Percentiles rank a stretch among this genome's conserved stretches.
phyloP scores from a whole-genome alignment of 768 basidiomycete species.

The Rhodosporidiobolus odoratus region DNA sequence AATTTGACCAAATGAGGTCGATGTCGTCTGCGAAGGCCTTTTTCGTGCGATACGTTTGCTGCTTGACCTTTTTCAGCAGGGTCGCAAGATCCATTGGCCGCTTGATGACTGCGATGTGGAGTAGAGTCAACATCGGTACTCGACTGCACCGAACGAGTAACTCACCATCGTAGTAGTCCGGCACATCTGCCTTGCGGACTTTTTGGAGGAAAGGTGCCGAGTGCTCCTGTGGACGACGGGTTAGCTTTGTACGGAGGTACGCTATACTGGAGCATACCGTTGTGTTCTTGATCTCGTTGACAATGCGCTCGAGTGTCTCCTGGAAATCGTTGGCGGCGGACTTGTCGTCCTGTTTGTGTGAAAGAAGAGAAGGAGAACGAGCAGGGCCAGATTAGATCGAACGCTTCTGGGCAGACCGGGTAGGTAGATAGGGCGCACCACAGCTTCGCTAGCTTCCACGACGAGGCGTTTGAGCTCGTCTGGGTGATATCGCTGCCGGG shows the following conservation, averaged over 20 bases:
- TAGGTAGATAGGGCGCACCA: slow-evolving; percentile 16
- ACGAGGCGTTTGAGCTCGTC: slow-evolving; percentile 36
- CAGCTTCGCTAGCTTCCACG: slow-evolving; percentile 28
- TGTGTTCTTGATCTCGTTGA: slow-evolving; percentile 69
- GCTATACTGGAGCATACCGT: slow-evolving; percentile 48
- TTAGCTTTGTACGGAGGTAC: slow-evolving; percentile 44
- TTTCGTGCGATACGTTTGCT: slow-evolving; percentile 74
- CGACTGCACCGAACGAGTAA: slow-evolving; percentile 17
- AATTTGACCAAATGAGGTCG: slow-evolving; percentile 95
- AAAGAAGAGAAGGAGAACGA: neutral
- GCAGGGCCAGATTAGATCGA: neutral
- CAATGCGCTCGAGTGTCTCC: slow-evolving; percentile 82
- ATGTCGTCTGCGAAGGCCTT: slow-evolving; percentile 88
- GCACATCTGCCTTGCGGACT: slow-evolving; percentile 79
- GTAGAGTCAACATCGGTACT: slow-evolving; percentile 15
- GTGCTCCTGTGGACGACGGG: slow-evolving; percentile 61
- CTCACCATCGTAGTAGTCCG: slow-evolving; percentile 88
- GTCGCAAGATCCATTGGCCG: slow-evolving; percentile 94
- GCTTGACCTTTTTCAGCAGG: slow-evolving; percentile 88
- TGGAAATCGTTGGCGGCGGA: slow-evolving; percentile 85
- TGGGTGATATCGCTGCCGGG: slow-evolving; percentile 6
- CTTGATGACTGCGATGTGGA: slow-evolving; percentile 69
- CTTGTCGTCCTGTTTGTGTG: slow-evolving; percentile 44
- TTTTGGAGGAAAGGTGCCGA: slow-evolving; percentile 90
- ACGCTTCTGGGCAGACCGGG: too few species aligned